Conservation (phyloP, 2,329 filamentous ascomycete genomes). For the Fusarium nygamai region DNA sequence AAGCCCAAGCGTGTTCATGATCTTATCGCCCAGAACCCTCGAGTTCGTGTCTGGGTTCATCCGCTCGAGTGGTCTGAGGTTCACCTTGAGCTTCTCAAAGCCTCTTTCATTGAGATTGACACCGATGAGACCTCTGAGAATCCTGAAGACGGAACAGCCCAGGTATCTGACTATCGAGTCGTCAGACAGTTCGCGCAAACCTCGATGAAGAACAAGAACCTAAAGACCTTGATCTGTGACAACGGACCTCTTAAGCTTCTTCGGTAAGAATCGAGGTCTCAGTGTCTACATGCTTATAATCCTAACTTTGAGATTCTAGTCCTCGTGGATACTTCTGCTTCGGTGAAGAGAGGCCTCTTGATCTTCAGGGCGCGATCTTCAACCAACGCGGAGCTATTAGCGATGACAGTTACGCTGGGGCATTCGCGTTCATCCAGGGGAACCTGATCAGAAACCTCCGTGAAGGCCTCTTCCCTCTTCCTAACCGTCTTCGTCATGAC, state of each 20-base stretch:
- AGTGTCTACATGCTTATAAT: accelerated
- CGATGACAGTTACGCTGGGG: slow-evolving; percentile 1
- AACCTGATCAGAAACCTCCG: slow-evolving; percentile 36
- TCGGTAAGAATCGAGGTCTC: slow-evolving; percentile 6
- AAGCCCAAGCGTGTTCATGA: slow-evolving; percentile 19
- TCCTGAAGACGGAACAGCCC: background rate
- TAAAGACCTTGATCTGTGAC: slow-evolving; percentile 33
- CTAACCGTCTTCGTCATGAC: slow-evolving; percentile 27
- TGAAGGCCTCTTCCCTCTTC: slow-evolving; percentile 24
- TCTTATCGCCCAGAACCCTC: slow-evolving; percentile 37
- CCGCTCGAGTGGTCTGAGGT: slow-evolving; percentile 36
- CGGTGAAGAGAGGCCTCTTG: slow-evolving; percentile 30
- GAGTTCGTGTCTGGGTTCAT: slow-evolving; percentile 40
- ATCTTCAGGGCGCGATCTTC: slow-evolving; percentile 37
- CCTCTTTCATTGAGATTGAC: slow-evolving; percentile 15
- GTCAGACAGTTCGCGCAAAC: slow-evolving; percentile 35
- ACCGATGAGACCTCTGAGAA: accelerated
- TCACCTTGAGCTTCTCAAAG: slow-evolving; percentile 33
- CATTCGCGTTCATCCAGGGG: slow-evolving; percentile 39
- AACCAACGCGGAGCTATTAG: background rate
- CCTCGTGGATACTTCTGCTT: slow-evolving; percentile 40
- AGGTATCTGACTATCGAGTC: slow-evolving; percentile 18
- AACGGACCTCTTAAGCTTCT: slow-evolving; percentile 33
- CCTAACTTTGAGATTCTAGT: background rate
- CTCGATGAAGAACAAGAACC: slow-evolving; percentile 34